Evolutionary conservation across 495 filamentous ascomycete species (phyloP), one percentile per base, ranked within the genome.

Genomic region (Penicillium maclennaniae): DNA sequence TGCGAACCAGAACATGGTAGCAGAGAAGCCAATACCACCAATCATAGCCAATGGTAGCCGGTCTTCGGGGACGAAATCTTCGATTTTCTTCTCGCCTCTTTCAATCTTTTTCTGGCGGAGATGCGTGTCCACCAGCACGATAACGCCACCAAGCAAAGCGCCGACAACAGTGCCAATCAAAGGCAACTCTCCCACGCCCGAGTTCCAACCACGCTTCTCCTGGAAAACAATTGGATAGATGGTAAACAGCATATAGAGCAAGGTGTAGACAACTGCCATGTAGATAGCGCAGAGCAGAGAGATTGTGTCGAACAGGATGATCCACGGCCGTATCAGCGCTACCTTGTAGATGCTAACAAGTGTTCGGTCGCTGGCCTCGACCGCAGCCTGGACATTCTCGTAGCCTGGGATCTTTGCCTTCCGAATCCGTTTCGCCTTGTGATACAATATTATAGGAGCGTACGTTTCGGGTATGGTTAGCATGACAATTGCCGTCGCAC

Each of bases 1-100:
- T 5, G 79, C 81, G 45, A 78, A 79, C 65, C 81, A 70, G 65
- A 85, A 85, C 64, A 83, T 77, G 21, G 77, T 73, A 0, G 67
- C 55, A 0, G 78, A 67, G 47, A 85, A 83, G 8, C 80, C 55
- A 1, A 85, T 59, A 0, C 77, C 79, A 12, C 82, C 81, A 21
- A 82, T 21, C 79, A 85, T 85, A 61, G 78, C 79, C 3, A 74
- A 64, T 21, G 73, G 75, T 25, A 82, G 52, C 15, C 80, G 61
- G 45, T 73, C 69, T 34, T 43, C 16, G 23, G 39, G 25, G n/a
- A 16, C 16, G 4, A 10, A 16, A 12, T 36, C 39, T 5, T 43
- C 16, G 0, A 7, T 67, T 55, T 47, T 72, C 64, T 7, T 43
- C 9, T 36, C 37, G 15, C n/a, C 39, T 26, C 23, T 49, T 31